Evolutionary conservation across 2,329 filamentous ascomycete species (phyloP), one percentile per base, ranked within the genome.

Genomic region (Aspergillus pseudoglaucus): DNA sequence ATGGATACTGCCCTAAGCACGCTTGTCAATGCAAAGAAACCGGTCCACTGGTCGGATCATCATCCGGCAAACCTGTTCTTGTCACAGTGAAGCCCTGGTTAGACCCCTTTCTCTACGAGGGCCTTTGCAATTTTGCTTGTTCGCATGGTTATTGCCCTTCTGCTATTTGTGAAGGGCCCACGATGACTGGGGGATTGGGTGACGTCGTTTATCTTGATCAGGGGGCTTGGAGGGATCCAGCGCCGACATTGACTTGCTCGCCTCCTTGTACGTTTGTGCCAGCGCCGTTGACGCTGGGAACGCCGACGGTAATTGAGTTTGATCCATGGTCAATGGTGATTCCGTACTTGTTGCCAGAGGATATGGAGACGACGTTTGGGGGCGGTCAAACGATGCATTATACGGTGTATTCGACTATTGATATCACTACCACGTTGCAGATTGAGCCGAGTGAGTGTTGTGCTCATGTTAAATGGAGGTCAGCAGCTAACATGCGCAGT

Each of bases 91-190:
- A 20, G 20, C 20, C 20, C 20, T 20, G 20, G 20, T 20, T 20
- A 27, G 44, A 45, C 14, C 27, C 43, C 1, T 17, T 20, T 12
- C 6, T 35, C 27, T 45, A 46, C 17, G 22, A 30, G 17, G 37
- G 35, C 18, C 44, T 46, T 17, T 46, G 44, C 23, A 27, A 7
- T 12, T 46, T 46, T 22, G 44, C 44, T n/a, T 46, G 44, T 20
- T 14, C n/a, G 6, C 6, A 23, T 17, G 44, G 44, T n/a, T 46
- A 46, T 20, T 46, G 44, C 20, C 44, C 44, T 9, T n/a, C 18
- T 17, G 20, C 20, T 20, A n/a, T 9, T 3, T 20, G 8, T 15
- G 37, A 33, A 23, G 42, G 18, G 6, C 9, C 15, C 7, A 8
- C 14, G 20, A 18, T n/a, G 22, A 38, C 10, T 4, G 10, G 35